Percentiles rank a stretch among this genome's conserved stretches.
Conservation (phyloP, 2,329 filamentous ascomycete species). For the Ceratocystis huliohia region DNA sequence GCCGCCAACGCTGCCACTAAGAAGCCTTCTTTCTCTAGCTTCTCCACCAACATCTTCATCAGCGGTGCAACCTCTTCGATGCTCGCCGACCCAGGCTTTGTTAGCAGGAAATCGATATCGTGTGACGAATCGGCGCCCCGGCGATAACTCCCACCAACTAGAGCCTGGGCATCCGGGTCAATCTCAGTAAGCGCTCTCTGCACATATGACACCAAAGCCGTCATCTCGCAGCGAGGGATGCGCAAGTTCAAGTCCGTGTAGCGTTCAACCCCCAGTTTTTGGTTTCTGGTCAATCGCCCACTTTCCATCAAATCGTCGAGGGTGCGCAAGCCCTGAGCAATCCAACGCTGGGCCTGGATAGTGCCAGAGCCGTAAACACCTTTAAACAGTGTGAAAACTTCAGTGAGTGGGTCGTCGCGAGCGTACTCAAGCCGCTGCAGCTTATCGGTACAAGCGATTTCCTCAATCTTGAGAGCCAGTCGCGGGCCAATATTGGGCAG, state of each 20-base stretch:
- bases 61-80: conserved; percentile 47
- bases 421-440: conserved; percentile 62
- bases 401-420: conserved; percentile 51
- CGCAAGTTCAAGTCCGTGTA: conserved; percentile 67
- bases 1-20: conserved; percentile 56
- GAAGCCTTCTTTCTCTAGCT: conserved; percentile 49
- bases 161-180: conserved; percentile 53
- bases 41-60: conserved; percentile 49
- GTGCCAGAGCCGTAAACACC: conserved; percentile 69
- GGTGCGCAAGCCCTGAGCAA: conserved; percentile 59
- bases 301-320: conserved; percentile 55
- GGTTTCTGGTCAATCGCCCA: conserved; percentile 53
- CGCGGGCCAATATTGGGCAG: conserved; percentile 59
- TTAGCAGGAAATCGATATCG: conserved; percentile 79
- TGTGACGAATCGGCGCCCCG: conserved; percentile 61
- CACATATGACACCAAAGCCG: conserved; percentile 54
- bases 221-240: conserved; percentile 67
- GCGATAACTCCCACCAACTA: conserved; percentile 74
- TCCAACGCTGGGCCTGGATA: conserved; percentile 59
- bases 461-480: conserved; percentile 75
- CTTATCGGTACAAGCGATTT: conserved; percentile 64
- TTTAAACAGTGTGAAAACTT: conserved; percentile 55
- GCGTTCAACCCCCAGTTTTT: conserved; percentile 63
- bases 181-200: conserved; percentile 43
- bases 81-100: conserved; percentile 45